Evolutionary conservation across 148 eudicot species (phyloP), one percentile per base, ranked within the genome.

Genomic region (Camellia lanceoleosa): DNA sequence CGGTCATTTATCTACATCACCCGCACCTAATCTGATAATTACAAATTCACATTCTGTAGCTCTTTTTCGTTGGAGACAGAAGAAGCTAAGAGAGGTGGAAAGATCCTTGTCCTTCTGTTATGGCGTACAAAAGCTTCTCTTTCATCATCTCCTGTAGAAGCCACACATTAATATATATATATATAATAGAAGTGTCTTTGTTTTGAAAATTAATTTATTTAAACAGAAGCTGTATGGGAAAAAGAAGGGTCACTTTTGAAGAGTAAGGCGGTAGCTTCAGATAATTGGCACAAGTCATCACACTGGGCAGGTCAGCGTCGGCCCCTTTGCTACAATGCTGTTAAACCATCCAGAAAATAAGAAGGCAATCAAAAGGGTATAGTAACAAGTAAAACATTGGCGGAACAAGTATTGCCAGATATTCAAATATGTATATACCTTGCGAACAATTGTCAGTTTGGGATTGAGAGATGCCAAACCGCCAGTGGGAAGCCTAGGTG

Each of bases 241-340:
- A 68, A 74, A 72, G 3, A 55, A 9, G 0, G 66, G 30, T 44
- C 72, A 94, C 99, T 86, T 96, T 93, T 59, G 97, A 87, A 73
- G 97, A 91, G 86, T 93, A 96, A 62, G 98, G 93, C 4, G 99
- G 99, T 66, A 96, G 88, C 93, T 96, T 96, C 79, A 96, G 85
- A 87, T 93, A 96, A 74, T 93, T 96, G 78, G 98, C 97, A 80
- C 99, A 96, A 47, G 99, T 96, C 99, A 96, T 96, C 81, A 93
- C 99, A 66, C 99, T 96, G 0, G 99, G 99, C 84, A 96, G 84
- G 85, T 96, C 99, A 55, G 79, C 85, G 80, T 96, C 98, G 0
- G 85, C 85, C 55, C 84, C 75, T 73, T 76, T 85, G 81, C 87
- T 85, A 59, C 88, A 89, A 79, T 89, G 92, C 98, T 93, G 92